Percentiles rank a stretch among this genome's conserved stretches.
These are phyloP conservation scores for Phytophthora rubi DNA, from an alignment of 352 stramenopile genomes.

Conservation along the genomic window DNA sequence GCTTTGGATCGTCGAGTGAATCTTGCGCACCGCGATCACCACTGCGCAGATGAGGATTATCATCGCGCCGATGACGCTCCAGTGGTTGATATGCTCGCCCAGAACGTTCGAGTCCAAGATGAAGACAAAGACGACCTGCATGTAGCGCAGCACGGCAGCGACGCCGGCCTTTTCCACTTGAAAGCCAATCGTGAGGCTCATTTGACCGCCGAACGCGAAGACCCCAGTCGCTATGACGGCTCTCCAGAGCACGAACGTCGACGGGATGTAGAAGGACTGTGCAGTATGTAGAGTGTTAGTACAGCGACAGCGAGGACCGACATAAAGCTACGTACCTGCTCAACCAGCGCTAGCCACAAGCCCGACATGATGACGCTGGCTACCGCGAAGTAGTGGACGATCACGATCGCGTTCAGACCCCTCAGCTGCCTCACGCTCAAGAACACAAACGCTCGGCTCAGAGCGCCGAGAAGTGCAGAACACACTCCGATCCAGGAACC, in stretches of 20 bases:
- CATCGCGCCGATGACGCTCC: slow-evolving; percentile 57
- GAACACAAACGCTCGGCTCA: slow-evolving; percentile 61
- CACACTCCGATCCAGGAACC: slow-evolving; percentile 39
- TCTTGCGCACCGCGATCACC: slow-evolving; percentile 52
- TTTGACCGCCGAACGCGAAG: slow-evolving; percentile 61
- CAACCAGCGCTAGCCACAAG: slow-evolving; percentile 47
- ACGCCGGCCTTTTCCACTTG: slow-evolving; percentile 72
- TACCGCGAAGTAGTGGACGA: slow-evolving; percentile 72
- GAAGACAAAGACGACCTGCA: slow-evolving; percentile 76
- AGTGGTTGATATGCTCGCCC: slow-evolving; percentile 56
- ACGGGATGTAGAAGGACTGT: slow-evolving; percentile 36
- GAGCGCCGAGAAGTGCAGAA: slow-evolving; percentile 46
- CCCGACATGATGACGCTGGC: slow-evolving; percentile 45
- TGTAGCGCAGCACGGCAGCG: slow-evolving; percentile 67
- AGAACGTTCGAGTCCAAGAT: slow-evolving; percentile 64
- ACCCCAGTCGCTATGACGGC: slow-evolving; percentile 50
- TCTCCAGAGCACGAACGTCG: slow-evolving; percentile 48
- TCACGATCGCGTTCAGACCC: slow-evolving; percentile 47
- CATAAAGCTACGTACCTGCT: slow-evolving; percentile 36
- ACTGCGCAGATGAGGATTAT: slow-evolving; percentile 62
- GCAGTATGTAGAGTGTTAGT: neutral
- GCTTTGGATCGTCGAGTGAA: slow-evolving; percentile 7
- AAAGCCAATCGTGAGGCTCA: slow-evolving; percentile 72
- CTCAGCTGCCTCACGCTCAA: slow-evolving; percentile 58
- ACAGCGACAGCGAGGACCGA: neutral